Base-by-base conservation (phyloP, 2,329 filamentous ascomycete species). In the Trichoderma arundinaceum region DNA sequence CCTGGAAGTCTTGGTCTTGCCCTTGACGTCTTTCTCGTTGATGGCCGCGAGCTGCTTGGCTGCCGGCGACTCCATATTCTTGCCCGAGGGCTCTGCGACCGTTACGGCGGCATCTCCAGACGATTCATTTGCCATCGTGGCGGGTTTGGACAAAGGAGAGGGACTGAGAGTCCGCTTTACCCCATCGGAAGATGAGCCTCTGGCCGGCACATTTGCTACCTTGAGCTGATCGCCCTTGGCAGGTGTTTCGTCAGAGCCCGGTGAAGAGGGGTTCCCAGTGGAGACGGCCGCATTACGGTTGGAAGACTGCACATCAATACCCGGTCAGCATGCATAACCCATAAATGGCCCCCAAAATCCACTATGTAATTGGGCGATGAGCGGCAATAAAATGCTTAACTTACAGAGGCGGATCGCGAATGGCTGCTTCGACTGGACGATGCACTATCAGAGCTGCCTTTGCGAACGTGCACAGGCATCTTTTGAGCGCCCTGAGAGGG, bases 21-120 rank as follows among this genome's bases (percentile, higher is more conserved):
- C 85, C 74, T 87, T 91, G 33, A 82, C 82, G 62, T 92, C 92
- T 74, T 91, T 94, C 70, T 94, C 91, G 67, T 90, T 94, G 64
- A 98, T 84, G n/a, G 94, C 92, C 52, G 91, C 88, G 44, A 98
- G 85, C 65, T 96, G 92, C 76, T 92, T 90, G 13, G 91, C 90
- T 19, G 94, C 94, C 53, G 91, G 88, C 71, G 91, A 94, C 67
- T 82, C 80, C 48, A 77, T 65, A 62, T 80, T 80, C 71, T 72
- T 69, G 73, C 72, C 69, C 75, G 77, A 66, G 74, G 70, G 70
- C 64, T 72, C 73, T 56, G 74, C 76, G 66, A 57, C 69, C 68
- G 53, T 69, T 32, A 73, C 70, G 58, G 77, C 70, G 69, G 49
- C 69, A 67, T 82, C 80, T 35, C 81, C 79, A 44, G 76, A 77